Conservation (phyloP, 2,329 filamentous ascomycete genomes). For the Bipolaris sorokiniana region DNA sequence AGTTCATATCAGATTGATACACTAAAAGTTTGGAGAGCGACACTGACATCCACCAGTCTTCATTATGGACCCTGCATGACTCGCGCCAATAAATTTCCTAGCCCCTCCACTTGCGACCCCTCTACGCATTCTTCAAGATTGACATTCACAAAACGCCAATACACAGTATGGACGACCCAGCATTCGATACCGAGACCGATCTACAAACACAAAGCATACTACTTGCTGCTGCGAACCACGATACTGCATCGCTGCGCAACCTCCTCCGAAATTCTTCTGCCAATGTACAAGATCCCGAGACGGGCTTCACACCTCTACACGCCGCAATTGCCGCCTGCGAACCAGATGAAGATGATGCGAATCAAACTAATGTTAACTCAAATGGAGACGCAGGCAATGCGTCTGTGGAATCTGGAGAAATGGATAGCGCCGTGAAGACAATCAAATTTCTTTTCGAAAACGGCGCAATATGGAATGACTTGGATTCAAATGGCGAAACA, state of each 20-base stretch:
- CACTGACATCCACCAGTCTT: neutral
- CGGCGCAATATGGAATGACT: constrained; percentile 97
- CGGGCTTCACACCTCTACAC: constrained; percentile 86
- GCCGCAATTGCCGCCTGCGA: constrained; percentile 76
- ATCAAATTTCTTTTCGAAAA: constrained; percentile 80
- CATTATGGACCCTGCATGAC: constrained; percentile 18
- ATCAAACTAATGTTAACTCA: constrained; percentile 37
- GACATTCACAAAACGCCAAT: neutral
- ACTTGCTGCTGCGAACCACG: constrained; percentile 69
- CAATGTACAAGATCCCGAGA: constrained; percentile 81
- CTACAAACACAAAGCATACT: constrained; percentile 65
- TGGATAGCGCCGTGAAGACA: constrained; percentile 67
- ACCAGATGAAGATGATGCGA: constrained; percentile 43
- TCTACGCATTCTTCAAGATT: neutral
- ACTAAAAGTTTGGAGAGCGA: neutral
- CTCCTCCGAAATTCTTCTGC: constrained; percentile 70
- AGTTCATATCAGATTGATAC: neutral
- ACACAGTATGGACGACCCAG: constrained; percentile 41
- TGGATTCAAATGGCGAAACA: constrained; percentile 85
- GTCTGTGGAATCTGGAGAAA: constrained; percentile 42
- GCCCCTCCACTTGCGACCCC: constrained; percentile 10
- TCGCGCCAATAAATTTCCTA: constrained; percentile 19
- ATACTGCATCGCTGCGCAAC: constrained; percentile 70
- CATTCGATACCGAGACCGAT: constrained; percentile 50
- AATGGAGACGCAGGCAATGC: constrained; percentile 31